Evolutionary conservation across 192 early-diverging fungal genomes (phyloP), one percentile per base, ranked within the genome.

Genomic region (Linnemannia zychae): DNA sequence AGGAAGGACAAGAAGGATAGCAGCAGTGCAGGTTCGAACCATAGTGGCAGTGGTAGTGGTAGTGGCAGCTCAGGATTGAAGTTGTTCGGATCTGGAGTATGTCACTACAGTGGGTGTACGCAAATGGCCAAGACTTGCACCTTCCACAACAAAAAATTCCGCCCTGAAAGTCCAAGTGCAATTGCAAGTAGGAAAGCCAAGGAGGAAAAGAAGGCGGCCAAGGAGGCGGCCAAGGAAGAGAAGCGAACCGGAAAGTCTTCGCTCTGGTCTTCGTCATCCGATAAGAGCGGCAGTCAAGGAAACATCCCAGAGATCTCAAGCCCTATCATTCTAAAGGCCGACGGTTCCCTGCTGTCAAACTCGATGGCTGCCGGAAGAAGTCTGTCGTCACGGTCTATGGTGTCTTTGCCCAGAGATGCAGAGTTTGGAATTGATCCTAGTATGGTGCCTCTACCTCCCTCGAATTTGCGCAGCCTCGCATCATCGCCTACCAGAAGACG

Each of bases 71-170:
- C 77, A 18, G 74, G 53, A 6, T 7, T 85, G 46, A 85, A 85
- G 63, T 31, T 85, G 28, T 85, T 85, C 33, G 37, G 48, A 4
- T 49, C 77, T 2, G 53, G 73, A 7, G 48, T 79, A 0, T 85
- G 83, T 24, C n/a, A 44, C 22, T 76, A 66, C 77, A 85, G 74
- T 33, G 83, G 83, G 6, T 85, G 83, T 34, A 67, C 68, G 9
- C 77, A 85, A n/a, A 67, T 36, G n/a, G 52, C 83, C 33, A 85
- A 85, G 48, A 67, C 83, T 18, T 85, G 83, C 22, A 60, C 44
- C 5, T 52, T 75, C 37, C 83, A 85, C 50, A 71, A 37, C 48
- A 85, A 85, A 63, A 85, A 76, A 28, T 33, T 33, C 34, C 76
- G 72, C 7, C 18, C 48, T 7, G 68, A 70, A 0, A 57, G 40